Percentiles rank a stretch among this genome's conserved stretches.
Conservation (phyloP, 176 grass and related monocot species). For the Oryza longistaminata region DNA sequence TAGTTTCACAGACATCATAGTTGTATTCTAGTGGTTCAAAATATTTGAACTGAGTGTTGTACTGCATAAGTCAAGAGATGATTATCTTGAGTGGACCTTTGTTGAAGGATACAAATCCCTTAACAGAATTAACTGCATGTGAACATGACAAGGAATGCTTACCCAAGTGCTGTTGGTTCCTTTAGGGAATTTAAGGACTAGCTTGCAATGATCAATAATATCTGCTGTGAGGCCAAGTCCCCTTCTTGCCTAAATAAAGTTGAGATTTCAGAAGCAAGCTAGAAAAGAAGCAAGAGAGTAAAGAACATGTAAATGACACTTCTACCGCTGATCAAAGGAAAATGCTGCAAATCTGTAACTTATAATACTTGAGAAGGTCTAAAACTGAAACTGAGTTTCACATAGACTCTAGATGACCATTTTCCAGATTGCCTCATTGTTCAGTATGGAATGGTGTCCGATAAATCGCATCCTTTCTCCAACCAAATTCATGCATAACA, state of each 20-base stretch:
- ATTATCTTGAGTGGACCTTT: slow-evolving; percentile 5
- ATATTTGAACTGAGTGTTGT: slow-evolving; percentile 84
- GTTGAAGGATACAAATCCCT: background rate
- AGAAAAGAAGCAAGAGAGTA: background rate
- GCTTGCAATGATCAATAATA: slow-evolving; percentile 77
- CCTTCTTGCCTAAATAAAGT: slow-evolving; percentile 70
- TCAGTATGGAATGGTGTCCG: background rate
- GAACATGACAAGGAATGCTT: slow-evolving; percentile 35
- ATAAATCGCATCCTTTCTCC: background rate
- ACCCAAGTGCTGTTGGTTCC: slow-evolving; percentile 95
- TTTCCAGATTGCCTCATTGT: background rate
- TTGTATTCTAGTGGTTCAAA: slow-evolving; percentile 85
- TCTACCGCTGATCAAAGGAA: background rate
- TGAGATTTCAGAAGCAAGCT: slow-evolving; percentile 18
- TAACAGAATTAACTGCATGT: slow-evolving; percentile 29
- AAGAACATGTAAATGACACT: background rate
- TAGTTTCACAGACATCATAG: slow-evolving; percentile 77
- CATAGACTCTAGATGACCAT: background rate
- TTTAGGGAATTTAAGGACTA: slow-evolving; percentile 80
- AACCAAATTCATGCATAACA: slow-evolving; percentile 3
- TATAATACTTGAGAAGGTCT: background rate
- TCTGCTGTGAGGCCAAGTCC: slow-evolving; percentile 86
- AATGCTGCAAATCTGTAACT: background rate
- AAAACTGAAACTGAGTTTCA: background rate
- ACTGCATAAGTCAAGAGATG: slow-evolving; percentile 55